Evolutionary conservation across 2,329 filamentous ascomycete genomes (phyloP).

Genomic region (Pseudogymnoascus destructans): DNA sequence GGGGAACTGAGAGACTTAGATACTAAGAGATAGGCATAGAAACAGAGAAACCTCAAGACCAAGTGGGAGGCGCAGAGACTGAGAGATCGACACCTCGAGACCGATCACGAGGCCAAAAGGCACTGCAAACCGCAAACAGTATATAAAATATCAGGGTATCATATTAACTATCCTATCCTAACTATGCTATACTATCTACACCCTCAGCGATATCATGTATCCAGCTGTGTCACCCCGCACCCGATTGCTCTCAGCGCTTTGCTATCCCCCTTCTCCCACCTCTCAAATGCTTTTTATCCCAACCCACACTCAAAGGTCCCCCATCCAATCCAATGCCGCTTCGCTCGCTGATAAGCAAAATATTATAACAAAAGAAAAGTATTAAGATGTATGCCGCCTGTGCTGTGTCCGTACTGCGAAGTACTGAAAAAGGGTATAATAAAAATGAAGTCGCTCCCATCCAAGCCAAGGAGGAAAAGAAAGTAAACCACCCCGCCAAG

Average conservation of each 20-base stretch:
- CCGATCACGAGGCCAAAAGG: conserved; percentile 26
- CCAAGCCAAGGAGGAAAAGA: background rate
- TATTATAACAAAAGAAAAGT: background rate
- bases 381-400: background rate
- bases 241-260: too few relatives aligned
- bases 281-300: background rate
- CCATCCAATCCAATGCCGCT: background rate
- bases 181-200: background rate
- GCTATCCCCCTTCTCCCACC: background rate
- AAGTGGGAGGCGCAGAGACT: too few relatives aligned
- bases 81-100: too few relatives aligned
- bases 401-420: background rate
- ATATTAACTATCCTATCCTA: background rate
- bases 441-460: background rate
- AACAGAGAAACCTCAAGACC: too few relatives aligned
- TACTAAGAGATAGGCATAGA: too few relatives aligned
- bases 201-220: background rate
- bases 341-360: background rate
- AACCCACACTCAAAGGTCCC: background rate
- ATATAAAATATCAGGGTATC: background rate
- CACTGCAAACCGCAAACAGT: too few relatives aligned
- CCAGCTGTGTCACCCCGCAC: background rate
- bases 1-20: too few relatives aligned
- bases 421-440: background rate
- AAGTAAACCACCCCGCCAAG: background rate